A percentile compares a stretch with the other conserved stretches of the same genome.
phyloP scores from a whole-genome alignment of 2,329 filamentous ascomycete genomes.

The Cadophora gregata region DNA sequence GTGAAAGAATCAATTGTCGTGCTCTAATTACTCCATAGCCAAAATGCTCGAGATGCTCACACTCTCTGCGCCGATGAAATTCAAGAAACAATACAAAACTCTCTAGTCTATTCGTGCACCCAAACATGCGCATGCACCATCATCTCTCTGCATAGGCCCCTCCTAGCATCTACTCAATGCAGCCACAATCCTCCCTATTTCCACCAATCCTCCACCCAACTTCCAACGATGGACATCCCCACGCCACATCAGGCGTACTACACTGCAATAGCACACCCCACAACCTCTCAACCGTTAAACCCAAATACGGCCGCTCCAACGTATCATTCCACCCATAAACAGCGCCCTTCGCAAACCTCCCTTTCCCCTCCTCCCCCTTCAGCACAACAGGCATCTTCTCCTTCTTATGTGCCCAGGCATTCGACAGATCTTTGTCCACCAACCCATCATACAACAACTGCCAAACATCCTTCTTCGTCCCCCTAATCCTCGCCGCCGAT shows the following conservation, averaged over 20 bases:
- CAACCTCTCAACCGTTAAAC: constrained; percentile 47
- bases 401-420: constrained; percentile 41
- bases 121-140: neutral
- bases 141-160: neutral
- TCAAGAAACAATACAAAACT: neutral
- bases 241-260: constrained; percentile 37
- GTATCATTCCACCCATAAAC: constrained; percentile 36
- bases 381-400: constrained; percentile 31
- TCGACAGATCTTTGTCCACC: constrained; percentile 32
- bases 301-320: constrained; percentile 44
- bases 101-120: neutral
- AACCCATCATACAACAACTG: constrained; percentile 40
- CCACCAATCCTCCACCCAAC: constrained; percentile 35
- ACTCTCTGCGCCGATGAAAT: neutral
- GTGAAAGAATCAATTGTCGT: too few relatives aligned
- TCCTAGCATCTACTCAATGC: constrained; percentile 25
- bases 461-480: constrained; percentile 37
- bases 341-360: constrained; percentile 31
- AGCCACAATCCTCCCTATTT: constrained; percentile 38
- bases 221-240: constrained; percentile 39
- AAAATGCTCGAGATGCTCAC: neutral
- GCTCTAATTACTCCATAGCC: too few relatives aligned
- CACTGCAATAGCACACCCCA: constrained; percentile 48
- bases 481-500: constrained; percentile 51
- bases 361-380: constrained; percentile 31